Percentiles rank a stretch among this genome's conserved stretches.
phyloP scores from a whole-genome alignment of 768 basidiomycete species.

The Candolleomyces efflorescens region DNA sequence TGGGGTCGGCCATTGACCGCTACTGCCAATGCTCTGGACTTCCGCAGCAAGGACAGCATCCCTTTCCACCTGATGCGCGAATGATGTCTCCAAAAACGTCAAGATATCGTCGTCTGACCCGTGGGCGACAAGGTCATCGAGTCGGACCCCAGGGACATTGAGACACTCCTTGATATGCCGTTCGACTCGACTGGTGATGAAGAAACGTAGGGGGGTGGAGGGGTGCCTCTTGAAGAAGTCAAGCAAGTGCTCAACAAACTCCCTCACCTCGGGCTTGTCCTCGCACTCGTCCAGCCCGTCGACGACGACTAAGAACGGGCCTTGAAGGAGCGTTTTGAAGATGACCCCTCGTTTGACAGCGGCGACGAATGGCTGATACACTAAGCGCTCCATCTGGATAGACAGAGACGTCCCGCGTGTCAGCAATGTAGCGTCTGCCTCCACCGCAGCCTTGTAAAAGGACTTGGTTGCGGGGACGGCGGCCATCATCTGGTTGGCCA shows the following conservation, averaged over 20 bases:
- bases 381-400: conserved; percentile 6
- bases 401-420: background rate
- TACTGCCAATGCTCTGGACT: background rate
- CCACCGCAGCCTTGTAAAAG: background rate
- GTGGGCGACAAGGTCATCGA: background rate
- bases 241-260: conserved; percentile 3
- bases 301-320: conserved; percentile 9
- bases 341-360: background rate
- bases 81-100: too few relatives aligned
- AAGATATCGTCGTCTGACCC: background rate
- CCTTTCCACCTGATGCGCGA: background rate
- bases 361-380: conserved; percentile 3
- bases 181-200: background rate
- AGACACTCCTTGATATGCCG: background rate
- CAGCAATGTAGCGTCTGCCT: conserved; percentile 5
- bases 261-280: conserved; percentile 9
- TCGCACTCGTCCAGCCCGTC: conserved; percentile 18
- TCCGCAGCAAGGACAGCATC: background rate
- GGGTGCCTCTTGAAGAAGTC: background rate
- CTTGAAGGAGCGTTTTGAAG: background rate
- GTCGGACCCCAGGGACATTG: background rate
- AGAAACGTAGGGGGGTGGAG: background rate
- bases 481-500: conserved; percentile 13
- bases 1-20: background rate
- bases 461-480: conserved; percentile 2